Conservation (phyloP, 2,329 filamentous ascomycete species). For the Paramyrothecium roridum region DNA sequence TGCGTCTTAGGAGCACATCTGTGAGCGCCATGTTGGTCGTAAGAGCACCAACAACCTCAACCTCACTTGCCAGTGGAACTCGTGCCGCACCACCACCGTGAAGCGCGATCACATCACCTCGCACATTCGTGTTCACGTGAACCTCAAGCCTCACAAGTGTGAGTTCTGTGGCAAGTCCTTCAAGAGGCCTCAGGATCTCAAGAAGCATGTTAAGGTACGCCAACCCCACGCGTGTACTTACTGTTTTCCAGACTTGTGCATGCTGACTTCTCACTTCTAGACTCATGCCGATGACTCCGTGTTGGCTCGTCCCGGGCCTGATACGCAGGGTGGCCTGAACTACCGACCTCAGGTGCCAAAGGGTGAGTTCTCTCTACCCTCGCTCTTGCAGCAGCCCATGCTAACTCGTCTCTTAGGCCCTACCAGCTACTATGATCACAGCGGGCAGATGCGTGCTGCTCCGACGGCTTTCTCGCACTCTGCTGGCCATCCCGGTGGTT, state of each 20-base stretch:
- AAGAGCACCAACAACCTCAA: conserved; percentile 99
- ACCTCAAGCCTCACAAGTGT: conserved; percentile 97
- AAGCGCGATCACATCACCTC: conserved; percentile 99
- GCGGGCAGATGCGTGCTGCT: conserved; percentile 59
- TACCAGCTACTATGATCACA: conserved; percentile 63
- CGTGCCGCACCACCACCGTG: conserved; percentile 92
- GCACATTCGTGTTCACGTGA: conserved; percentile 98
- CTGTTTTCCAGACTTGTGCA: background rate
- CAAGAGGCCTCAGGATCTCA: conserved; percentile 97
- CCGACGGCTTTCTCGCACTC: conserved; percentile 54
- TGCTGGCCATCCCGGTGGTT: conserved; percentile 47
- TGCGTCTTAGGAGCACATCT: conserved; percentile 82
- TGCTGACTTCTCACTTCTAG: conserved; percentile 30
- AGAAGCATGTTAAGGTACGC: conserved; percentile 91
- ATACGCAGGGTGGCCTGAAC: conserved; percentile 49
- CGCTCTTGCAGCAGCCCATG: conserved; percentile 17
- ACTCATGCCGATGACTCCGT: conserved; percentile 96
- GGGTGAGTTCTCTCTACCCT: conserved; percentile 32
- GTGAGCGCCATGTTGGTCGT: conserved; percentile 95
- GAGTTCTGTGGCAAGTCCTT: conserved; percentile 98
- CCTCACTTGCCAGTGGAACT: conserved; percentile 95
- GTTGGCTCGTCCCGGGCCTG: conserved; percentile 50
- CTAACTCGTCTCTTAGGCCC: conserved; percentile 46
- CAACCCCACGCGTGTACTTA: background rate
- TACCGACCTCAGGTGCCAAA: conserved; percentile 54